Conservation (phyloP, 768 basidiomycete genomes). For the Auriscalpium vulgare region DNA sequence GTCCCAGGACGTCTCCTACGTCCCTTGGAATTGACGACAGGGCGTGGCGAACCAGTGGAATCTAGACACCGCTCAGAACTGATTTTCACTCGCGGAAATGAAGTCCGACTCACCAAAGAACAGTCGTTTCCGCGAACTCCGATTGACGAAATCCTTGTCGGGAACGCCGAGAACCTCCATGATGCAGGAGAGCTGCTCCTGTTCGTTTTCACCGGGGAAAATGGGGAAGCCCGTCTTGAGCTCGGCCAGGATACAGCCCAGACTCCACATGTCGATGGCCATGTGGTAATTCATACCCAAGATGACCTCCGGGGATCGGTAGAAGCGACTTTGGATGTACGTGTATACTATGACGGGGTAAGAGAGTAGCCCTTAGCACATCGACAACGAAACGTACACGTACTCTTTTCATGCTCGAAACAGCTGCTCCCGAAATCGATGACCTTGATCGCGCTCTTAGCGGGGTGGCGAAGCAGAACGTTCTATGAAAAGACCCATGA, state of each 20-base stretch:
- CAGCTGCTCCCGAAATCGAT: slow-evolving; percentile 99
- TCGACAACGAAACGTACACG: slow-evolving; percentile 20
- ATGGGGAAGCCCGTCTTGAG: slow-evolving; percentile 96
- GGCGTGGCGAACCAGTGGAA: slow-evolving; percentile 84
- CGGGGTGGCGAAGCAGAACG: slow-evolving; percentile 87
- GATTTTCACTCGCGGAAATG: not conserved
- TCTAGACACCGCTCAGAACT: slow-evolving; percentile 39
- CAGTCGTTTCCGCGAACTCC: slow-evolving; percentile 85
- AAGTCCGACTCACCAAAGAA: slow-evolving; percentile 74
- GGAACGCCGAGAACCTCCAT: slow-evolving; percentile 98
- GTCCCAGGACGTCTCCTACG: slow-evolving; percentile 85
- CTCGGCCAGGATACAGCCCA: slow-evolving; percentile 97
- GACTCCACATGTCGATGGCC: slow-evolving; percentile 99
- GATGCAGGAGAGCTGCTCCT: slow-evolving; percentile 96
- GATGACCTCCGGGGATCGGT: slow-evolving; percentile 99
- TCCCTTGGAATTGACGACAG: slow-evolving; percentile 95
- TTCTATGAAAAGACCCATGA: slow-evolving; percentile 46
- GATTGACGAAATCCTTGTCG: slow-evolving; percentile 91
- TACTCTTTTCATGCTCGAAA: slow-evolving; percentile 97
- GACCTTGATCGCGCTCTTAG: slow-evolving; percentile 94
- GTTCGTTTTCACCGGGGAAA: slow-evolving; percentile 98
- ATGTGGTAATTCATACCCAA: slow-evolving; percentile 99
- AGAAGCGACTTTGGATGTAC: slow-evolving; percentile 98
- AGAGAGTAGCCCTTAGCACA: not conserved
- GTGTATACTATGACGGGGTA: slow-evolving; percentile 71